Base-by-base conservation (phyloP, 2,329 filamentous ascomycete genomes). In the Didymella pomorum region DNA sequence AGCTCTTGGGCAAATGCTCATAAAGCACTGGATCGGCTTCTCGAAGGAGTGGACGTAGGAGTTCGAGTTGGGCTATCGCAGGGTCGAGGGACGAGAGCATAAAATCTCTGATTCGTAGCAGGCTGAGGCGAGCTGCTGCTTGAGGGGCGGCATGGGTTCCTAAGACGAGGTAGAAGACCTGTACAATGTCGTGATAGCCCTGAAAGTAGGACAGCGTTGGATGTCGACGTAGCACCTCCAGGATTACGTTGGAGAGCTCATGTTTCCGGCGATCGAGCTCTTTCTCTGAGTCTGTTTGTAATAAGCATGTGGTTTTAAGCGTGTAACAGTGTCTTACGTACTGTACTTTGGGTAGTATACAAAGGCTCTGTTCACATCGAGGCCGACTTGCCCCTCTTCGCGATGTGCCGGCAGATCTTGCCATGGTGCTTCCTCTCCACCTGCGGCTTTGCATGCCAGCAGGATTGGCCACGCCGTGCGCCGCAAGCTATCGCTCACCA, bases 141-240 rank as follows among this genome's bases (percentile, higher is more conserved):
- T 82, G 76, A 18, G 84, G 81, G 16, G 91, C 88, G 52, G 82
- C 75, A 21, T 82, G 71, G 10, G 86, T 79, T 0, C 89, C 89
- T 4, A 99, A 83, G 11, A 97, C 93, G 14, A 99, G 85, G 39
- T 98, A 85, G 59, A 99, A 84, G 23, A 99, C 95, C 79, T 99
- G 96, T 68, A 92, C 95, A 71, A 99, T 98, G 79, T 99, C 95
- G 78, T 99, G 95, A 76, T 96, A 99, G 74, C 95, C 95, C 80
- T 99, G 95, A 77, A 99, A 99, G 79, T 99, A 99, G 81, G 88
- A 92, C 33, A 99, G 86, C 74, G 89, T 88, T 16, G 93, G 92
- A 70, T 96, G 85, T 31, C 86, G 86, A 52, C 96, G 89, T 44
- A 99, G 85, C 14, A 96, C 87, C 64, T 90, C 85, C 50, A 86